Conservation (phyloP, 2,329 filamentous ascomycete species). For the Laburnicola sp. region DNA sequence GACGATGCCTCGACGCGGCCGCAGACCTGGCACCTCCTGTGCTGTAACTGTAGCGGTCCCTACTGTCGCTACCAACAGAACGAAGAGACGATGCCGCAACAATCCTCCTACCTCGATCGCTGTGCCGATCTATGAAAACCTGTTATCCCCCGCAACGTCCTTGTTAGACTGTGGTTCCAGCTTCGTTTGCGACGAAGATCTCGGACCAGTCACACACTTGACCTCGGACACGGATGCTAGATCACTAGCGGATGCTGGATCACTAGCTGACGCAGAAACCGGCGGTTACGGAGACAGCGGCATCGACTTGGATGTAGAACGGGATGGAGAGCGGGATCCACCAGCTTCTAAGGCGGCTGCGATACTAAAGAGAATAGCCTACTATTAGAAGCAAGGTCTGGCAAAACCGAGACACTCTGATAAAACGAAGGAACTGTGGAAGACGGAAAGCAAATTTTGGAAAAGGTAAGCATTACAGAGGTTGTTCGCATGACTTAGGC, state of each 20-base stretch:
- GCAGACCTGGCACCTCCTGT: neutral
- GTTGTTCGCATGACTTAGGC: no score
- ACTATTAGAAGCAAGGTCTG: slow-evolving; percentile 3
- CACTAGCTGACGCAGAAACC: neutral
- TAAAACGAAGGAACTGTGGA: slow-evolving; percentile 5
- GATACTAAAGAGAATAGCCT: no score
- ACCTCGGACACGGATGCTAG: neutral
- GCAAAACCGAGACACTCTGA: slow-evolving; percentile 6
- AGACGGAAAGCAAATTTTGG: slow-evolving; percentile 10
- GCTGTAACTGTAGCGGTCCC: neutral
- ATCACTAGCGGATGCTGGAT: no score
- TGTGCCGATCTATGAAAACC: neutral
- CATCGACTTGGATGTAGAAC: neutral
- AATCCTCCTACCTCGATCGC: neutral
- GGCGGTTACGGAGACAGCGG: neutral
- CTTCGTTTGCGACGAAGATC: slow-evolving; percentile 5
- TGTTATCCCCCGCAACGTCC: neutral
- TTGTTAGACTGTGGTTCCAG: slow-evolving; percentile 1
- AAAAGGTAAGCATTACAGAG: no score
- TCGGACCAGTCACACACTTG: slow-evolving; percentile 1
- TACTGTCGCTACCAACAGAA: neutral
- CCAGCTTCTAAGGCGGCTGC: no score
- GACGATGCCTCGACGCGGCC: slow-evolving; percentile 1
- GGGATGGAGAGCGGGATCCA: slow-evolving; percentile 8
- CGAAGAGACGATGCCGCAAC: slow-evolving; percentile 1